A percentile compares a stretch with the other conserved stretches of the same genome.
phyloP scores from a whole-genome alignment of 768 basidiomycete genomes.

The Cystobasidium ongulense region DNA sequence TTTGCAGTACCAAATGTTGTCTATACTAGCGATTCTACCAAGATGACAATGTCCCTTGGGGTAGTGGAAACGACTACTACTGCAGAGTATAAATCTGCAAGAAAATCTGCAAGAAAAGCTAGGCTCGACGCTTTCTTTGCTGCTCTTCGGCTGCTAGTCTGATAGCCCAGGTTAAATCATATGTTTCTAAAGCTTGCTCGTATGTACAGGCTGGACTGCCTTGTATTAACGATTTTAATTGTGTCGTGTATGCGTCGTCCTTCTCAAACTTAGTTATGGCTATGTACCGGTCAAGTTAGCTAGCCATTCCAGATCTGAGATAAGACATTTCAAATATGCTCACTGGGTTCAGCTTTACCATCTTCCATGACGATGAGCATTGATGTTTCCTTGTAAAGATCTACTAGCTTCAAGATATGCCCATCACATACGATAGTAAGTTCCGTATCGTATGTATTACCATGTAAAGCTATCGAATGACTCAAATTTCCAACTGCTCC shows the following conservation, averaged over 20 bases:
- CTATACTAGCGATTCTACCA: neutral
- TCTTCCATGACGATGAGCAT: slow-evolving; percentile 13
- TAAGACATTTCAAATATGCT: neutral
- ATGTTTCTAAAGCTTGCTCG: slow-evolving; percentile 34
- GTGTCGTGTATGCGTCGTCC: slow-evolving; percentile 65
- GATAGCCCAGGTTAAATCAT: slow-evolving; percentile 37
- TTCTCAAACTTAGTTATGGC: slow-evolving; percentile 63
- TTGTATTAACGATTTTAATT: slow-evolving; percentile 29
- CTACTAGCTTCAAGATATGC: slow-evolving; percentile 28
- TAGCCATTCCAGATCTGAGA: neutral
- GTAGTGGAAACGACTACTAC: too few relatives aligned
- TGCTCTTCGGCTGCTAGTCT: slow-evolving; percentile 31
- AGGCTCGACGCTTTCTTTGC: neutral
- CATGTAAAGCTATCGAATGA: slow-evolving; percentile 82
- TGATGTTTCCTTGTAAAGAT: slow-evolving; percentile 22
- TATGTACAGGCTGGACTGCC: slow-evolving; percentile 29
- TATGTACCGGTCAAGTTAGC: slow-evolving; percentile 46
- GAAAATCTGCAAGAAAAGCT: neutral
- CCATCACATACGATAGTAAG: slow-evolving; percentile 34
- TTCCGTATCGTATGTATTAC: slow-evolving; percentile 64
- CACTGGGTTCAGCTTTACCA: neutral
- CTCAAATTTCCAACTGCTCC: slow-evolving; percentile 88
- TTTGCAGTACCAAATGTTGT: neutral
- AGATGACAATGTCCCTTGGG: too few relatives aligned
- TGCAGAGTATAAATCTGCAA: neutral